Evolutionary conservation across 805 yeast genomes (phyloP).

Genomic region (Saccharomyces paradoxus): DNA sequence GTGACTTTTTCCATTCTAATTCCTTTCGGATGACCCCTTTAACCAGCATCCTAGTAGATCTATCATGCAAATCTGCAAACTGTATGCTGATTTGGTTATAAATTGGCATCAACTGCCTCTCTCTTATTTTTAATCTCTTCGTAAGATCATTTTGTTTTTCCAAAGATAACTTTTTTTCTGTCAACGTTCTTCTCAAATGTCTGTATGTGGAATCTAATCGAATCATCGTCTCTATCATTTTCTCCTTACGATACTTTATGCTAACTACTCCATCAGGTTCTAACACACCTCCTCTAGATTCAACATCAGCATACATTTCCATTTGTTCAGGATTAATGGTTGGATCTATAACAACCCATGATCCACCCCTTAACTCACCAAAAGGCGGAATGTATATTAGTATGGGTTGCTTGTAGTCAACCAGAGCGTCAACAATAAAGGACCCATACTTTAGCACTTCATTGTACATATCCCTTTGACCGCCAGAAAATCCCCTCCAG

Average conservation of each 20-base stretch:
- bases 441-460: conserved; percentile 94
- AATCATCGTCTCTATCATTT: conserved; percentile 74
- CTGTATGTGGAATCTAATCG: conserved; percentile 73
- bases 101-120: conserved; percentile 66
- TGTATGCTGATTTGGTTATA: conserved; percentile 87
- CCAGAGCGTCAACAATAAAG: conserved; percentile 88
- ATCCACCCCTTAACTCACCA: conserved; percentile 97
- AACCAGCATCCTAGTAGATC: conserved; percentile 92
- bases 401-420: conserved; percentile 88
- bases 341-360: conserved; percentile 98
- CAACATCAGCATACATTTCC: conserved; percentile 97
- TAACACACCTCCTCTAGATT: conserved; percentile 89
- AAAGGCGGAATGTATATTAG: conserved; percentile 92
- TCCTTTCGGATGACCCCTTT: conserved; percentile 83
- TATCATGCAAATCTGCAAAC: conserved; percentile 92
- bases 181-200: conserved; percentile 51
- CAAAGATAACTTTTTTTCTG: conserved; percentile 42
- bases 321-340: conserved; percentile 90
- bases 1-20: conserved; percentile 72
- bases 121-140: conserved; percentile 64
- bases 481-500: conserved; percentile 99
- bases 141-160: conserved; percentile 61
- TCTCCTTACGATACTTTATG: conserved; percentile 88
- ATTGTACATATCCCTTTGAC: conserved; percentile 97
- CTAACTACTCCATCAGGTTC: conserved; percentile 99